Percentiles rank a stretch among this genome's conserved stretches.
Conservation (phyloP, 768 basidiomycete species). For the Naganishia antarctica region DNA sequence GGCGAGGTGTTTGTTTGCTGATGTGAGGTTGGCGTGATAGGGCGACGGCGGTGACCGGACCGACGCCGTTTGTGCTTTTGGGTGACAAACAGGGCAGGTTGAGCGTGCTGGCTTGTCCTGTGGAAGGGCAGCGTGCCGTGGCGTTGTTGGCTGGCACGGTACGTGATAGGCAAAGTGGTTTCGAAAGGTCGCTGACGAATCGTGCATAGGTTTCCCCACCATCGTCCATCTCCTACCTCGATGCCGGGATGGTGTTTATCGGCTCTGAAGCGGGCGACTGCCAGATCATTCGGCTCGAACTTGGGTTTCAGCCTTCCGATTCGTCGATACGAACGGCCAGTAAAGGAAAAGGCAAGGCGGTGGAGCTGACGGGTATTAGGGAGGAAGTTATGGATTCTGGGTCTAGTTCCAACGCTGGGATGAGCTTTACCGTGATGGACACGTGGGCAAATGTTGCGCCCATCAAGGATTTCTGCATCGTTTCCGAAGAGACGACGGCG, state of each 20-base stretch:
- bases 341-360: conserved; percentile 38
- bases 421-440: conserved; percentile 32
- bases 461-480: conserved; percentile 44
- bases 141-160: conserved; percentile 36
- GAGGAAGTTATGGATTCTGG: conserved; percentile 25
- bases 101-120: conserved; percentile 2
- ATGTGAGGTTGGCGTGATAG: too few relatives aligned
- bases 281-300: conserved; percentile 30
- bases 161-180: conserved; percentile 16
- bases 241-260: conserved; percentile 37
- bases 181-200: too few relatives aligned
- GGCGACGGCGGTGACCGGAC: not conserved
- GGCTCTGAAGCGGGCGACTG: conserved; percentile 44
- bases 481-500: conserved; percentile 25
- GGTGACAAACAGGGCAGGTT: conserved; percentile 43
- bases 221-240: conserved; percentile 40
- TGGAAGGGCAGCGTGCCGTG: not conserved
- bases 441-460: conserved; percentile 46
- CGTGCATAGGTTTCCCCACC: conserved; percentile 38
- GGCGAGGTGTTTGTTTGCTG: too few relatives aligned
- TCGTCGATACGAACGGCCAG: not conserved
- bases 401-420: conserved; percentile 7
- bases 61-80: conserved; percentile 30
- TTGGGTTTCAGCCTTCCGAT: conserved; percentile 2
- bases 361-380: conserved; percentile 14